Evolutionary conservation across 129 eudicot genomes (phyloP), one percentile per base, ranked within the genome.

Genomic region (Oenanthe sinensis): DNA sequence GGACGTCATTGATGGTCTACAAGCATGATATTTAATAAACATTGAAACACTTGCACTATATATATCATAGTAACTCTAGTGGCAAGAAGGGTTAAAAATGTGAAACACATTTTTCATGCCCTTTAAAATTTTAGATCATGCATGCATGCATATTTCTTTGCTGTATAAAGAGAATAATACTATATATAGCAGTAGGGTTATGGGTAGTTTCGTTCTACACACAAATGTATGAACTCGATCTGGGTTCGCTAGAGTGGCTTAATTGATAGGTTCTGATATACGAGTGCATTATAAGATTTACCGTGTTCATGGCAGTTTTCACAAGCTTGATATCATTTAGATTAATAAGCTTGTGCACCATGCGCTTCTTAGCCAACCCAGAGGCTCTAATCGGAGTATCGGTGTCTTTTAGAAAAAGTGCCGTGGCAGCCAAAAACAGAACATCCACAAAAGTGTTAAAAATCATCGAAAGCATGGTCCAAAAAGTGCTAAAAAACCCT

Each of bases 301-400:
- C 91, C 84, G 48, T 60, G 52, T 81, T 79, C 80, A 85, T 60
- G 16, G 85, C 85, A 75, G 45, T 83, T 84, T 88, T 88, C 16
- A 88, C 82, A 7, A 85, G 79, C 79, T 81, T 85, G 17, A 88
- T 46, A 44, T 88, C 91, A 11, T 85, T 83, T 10, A 88, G 78
- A 50, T 79, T 78, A 26, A 88, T 3, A 26, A 42, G 42, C 58
- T 78, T 48, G 50, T 81, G 83, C 76, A 85, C 86, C 12, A 87
- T 47, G 28, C 84, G 37, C 81, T 39, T 85, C 17, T 73, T 78
- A 28, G 72, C 65, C 4, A 1, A 33, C 48, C 83, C 82, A 40
- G 22, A 58, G 4, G 81, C 86, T 75, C 77, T 82, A 13, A 87
- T 70, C 1, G 84, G 75, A 67, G 86, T 85, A 4, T 73, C 49